Base-by-base conservation (phyloP, 2,329 filamentous ascomycete species). In the Phoma herbarum region DNA sequence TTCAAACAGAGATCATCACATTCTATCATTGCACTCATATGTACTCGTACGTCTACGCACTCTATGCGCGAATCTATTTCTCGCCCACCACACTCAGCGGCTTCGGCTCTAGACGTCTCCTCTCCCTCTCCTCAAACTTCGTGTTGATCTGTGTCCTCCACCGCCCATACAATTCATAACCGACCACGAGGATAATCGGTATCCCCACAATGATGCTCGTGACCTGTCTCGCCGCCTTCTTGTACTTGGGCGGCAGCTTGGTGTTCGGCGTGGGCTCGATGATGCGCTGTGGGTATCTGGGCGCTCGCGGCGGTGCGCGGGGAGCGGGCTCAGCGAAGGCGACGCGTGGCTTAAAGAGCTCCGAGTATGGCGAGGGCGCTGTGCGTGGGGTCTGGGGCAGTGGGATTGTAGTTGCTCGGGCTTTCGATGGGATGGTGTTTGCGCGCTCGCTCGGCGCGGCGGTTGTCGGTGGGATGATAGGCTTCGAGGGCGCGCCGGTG, bases 191-290 rank as follows among this genome's bases (percentile, higher is more conserved):
- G 0, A 75, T 61, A 29, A 78, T 52, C 1, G 76, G 76, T 29
- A 76, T 54, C 10, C 69, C 72, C 9, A 77, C 75, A 6, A 77
- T 75, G 6, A 77, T 74, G 12, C 68, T 65, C 29, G 69, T 73
- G 1, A 77, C 64, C 0, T 73, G 57, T 2, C 75, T 61, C 44
- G 68, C 70, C 1, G 72, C 70, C 4, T 68, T 66, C 49, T 71
- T 70, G 65, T 77, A 78, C 42, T 76, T 74, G 1, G 60, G 46
- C 18, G 71, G 70, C 20, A 76, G 50, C 6, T 59, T 54, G 11
- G 62, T 66, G 33, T 71, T 61, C 1, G 60, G 57, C 4, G 52
- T 64, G 11, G 68, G 68, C 51, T 70, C 67, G 26, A 69, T 68
- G 28, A 70, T 59, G 50, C 61, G 57, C 8, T 50, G 62, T 4